These are phyloP conservation scores for Suhomyces canberraensis DNA, from an alignment of 805 yeast genomes.

Conservation along the genomic window DNA sequence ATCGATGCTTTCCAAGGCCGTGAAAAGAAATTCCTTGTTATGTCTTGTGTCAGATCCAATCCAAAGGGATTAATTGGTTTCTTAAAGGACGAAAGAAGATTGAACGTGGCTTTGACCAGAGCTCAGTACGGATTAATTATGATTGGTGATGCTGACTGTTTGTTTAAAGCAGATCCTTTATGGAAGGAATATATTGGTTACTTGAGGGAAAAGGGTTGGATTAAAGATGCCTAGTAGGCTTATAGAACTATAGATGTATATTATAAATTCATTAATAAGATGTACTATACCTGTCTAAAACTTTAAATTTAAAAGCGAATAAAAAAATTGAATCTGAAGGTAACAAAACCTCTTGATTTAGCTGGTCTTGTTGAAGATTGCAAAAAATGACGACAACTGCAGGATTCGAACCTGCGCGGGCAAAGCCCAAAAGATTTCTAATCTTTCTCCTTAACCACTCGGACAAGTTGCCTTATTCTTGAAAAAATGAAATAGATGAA, in stretches of 20 bases:
- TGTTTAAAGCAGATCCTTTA: slow-evolving; percentile 43
- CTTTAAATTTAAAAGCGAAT: too few relatives aligned
- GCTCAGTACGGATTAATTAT: slow-evolving; percentile 27
- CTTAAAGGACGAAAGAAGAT: slow-evolving; percentile 26
- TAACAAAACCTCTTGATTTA: too few relatives aligned
- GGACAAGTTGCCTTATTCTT: slow-evolving; percentile 43
- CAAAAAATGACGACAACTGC: slow-evolving; percentile 62
- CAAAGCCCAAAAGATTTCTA: slow-evolving; percentile 34
- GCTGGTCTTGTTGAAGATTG: too few relatives aligned
- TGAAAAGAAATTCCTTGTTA: slow-evolving; percentile 27
- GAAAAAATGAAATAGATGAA: neutral
- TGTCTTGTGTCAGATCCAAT: slow-evolving; percentile 30
- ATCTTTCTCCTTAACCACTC: slow-evolving; percentile 68
- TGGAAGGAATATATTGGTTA: slow-evolving; percentile 52
- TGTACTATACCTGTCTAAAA: too few relatives aligned
- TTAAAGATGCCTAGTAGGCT: too few relatives aligned
- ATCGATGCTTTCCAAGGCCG: slow-evolving; percentile 30
- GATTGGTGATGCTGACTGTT: slow-evolving; percentile 38
- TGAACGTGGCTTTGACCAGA: slow-evolving; percentile 29
- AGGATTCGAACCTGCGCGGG: slow-evolving; percentile 59
- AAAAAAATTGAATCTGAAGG: too few relatives aligned
- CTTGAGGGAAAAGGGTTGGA: slow-evolving; percentile 30
- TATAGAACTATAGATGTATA: too few relatives aligned
- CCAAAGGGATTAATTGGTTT: slow-evolving; percentile 20
- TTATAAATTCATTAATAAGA: too few relatives aligned